A percentile compares a stretch with the other conserved stretches of the same genome.
phyloP scores from a whole-genome alignment of 768 basidiomycete species.

The Dentipellis sp. region DNA sequence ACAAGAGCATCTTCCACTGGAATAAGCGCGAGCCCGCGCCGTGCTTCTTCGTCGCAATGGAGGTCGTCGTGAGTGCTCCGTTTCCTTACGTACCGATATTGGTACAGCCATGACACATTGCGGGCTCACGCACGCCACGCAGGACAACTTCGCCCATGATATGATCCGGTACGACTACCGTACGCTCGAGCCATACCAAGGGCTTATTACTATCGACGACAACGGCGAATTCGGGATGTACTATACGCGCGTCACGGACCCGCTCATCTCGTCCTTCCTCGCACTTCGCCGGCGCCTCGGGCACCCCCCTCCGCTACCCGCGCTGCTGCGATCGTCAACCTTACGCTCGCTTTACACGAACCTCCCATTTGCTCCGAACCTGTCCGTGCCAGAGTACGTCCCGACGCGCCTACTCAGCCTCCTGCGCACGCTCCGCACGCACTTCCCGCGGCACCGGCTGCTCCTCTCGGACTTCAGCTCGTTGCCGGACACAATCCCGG shows the following conservation, averaged over 20 bases:
- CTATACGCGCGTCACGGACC: conserved; percentile 80
- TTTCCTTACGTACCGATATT: not conserved
- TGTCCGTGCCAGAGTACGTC: conserved; percentile 81
- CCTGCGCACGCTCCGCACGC: conserved; percentile 66
- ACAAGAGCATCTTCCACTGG: conserved; percentile 87
- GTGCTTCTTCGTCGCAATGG: conserved; percentile 90
- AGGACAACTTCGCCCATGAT: conserved; percentile 98
- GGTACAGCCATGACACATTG: not conserved
- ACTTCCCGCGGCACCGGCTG: conserved; percentile 91
- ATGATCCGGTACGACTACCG: conserved; percentile 81
- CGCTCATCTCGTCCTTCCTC: conserved; percentile 73
- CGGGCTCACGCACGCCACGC: not conserved
- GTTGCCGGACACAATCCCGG: conserved; percentile 78
- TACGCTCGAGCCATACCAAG: conserved; percentile 78
- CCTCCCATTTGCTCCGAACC: conserved; percentile 86
- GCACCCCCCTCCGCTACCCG: conserved; percentile 49
- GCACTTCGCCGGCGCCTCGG: conserved; percentile 50
- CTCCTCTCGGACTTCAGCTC: conserved; percentile 89
- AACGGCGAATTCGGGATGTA: conserved; percentile 77
- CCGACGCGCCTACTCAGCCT: conserved; percentile 87
- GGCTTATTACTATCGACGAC: conserved; percentile 66
- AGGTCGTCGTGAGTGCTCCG: conserved; percentile 71
- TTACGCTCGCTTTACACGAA: conserved; percentile 57
- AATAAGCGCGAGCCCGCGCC: conserved; percentile 63
- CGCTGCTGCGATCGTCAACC: conserved; percentile 42